Percentiles rank a stretch among this genome's conserved stretches.
These are phyloP conservation scores for Didymella lethalis DNA, from an alignment of 2,329 filamentous ascomycete genomes.

Conservation along the genomic window DNA sequence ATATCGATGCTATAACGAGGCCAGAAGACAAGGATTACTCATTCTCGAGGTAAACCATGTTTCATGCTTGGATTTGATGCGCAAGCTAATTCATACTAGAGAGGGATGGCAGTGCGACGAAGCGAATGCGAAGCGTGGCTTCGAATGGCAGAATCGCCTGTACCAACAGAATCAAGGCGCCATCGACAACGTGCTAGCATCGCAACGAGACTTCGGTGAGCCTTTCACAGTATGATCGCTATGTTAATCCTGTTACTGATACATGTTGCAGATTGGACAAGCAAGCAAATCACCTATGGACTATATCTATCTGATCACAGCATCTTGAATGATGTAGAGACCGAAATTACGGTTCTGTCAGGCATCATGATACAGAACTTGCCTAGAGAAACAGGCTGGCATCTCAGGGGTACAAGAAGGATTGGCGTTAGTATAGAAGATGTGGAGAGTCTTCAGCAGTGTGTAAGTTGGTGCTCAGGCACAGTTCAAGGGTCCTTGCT, in stretches of 20 bases:
- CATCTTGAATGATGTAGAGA: conserved; percentile 63
- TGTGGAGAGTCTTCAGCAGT: conserved; percentile 54
- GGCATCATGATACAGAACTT: conserved; percentile 68
- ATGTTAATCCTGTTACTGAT: background rate
- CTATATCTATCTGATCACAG: conserved; percentile 65
- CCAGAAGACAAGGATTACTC: conserved; percentile 59
- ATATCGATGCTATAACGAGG: conserved; percentile 61
- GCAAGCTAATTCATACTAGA: conserved; percentile 29
- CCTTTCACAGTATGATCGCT: background rate
- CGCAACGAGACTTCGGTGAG: conserved; percentile 57
- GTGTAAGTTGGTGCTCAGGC: conserved; percentile 36
- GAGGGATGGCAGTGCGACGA: conserved; percentile 66
- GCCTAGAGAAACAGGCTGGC: conserved; percentile 62
- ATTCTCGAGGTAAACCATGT: conserved; percentile 52
- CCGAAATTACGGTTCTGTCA: conserved; percentile 62
- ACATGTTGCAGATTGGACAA: conserved; percentile 55
- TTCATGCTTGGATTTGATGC: too few species aligned
- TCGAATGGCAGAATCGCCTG: conserved; percentile 64
- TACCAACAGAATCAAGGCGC: conserved; percentile 60
- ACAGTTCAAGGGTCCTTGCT: background rate
- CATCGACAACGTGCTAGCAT: conserved; percentile 52
- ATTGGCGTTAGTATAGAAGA: conserved; percentile 59
- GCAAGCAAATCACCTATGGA: conserved; percentile 65
- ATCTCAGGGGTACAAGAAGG: conserved; percentile 60
- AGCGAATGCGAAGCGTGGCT: conserved; percentile 62